Percentiles rank a stretch among this genome's conserved stretches.
phyloP scores from a whole-genome alignment of 202 grass and related monocot genomes.

The Setaria viridis region DNA sequence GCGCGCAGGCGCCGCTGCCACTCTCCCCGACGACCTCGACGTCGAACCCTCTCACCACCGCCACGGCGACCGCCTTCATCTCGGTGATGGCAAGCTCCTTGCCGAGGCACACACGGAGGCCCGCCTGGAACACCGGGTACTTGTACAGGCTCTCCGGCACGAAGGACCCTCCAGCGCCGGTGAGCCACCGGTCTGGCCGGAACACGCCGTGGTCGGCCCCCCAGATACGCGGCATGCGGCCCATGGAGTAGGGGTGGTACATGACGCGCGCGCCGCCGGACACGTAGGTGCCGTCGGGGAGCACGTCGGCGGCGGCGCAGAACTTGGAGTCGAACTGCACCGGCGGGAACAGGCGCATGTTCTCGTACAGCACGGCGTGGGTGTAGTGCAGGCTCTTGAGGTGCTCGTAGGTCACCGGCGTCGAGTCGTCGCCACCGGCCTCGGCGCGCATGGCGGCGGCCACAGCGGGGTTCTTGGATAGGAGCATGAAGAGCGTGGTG shows the following conservation, averaged over 20 bases:
- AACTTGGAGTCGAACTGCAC: conserved; percentile 86
- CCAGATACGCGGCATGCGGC: conserved; percentile 77
- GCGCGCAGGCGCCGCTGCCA: conserved; percentile 1
- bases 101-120: conserved; percentile 77
- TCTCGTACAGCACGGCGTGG: conserved; percentile 78
- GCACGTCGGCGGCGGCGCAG: conserved; percentile 58
- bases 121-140: conserved; percentile 88
- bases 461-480: conserved; percentile 54
- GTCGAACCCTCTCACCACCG: conserved; percentile 65
- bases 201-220: conserved; percentile 65
- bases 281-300: conserved; percentile 83
- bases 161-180: conserved; percentile 37
- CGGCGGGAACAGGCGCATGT: conserved; percentile 74
- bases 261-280: conserved; percentile 58
- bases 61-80: conserved; percentile 76
- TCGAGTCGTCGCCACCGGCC: neutral
- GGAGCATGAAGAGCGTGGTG: conserved; percentile 76
- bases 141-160: conserved; percentile 62
- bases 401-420: conserved; percentile 42
- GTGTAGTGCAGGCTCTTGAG: conserved; percentile 72
- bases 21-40: conserved; percentile 57
- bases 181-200: conserved; percentile 73
- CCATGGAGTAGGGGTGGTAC: conserved; percentile 90
- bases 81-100: conserved; percentile 85
- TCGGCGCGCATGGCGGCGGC: conserved; percentile 56